phyloP scores from a whole-genome alignment of 805 yeast species.

The Kregervanrija delftensis region DNA sequence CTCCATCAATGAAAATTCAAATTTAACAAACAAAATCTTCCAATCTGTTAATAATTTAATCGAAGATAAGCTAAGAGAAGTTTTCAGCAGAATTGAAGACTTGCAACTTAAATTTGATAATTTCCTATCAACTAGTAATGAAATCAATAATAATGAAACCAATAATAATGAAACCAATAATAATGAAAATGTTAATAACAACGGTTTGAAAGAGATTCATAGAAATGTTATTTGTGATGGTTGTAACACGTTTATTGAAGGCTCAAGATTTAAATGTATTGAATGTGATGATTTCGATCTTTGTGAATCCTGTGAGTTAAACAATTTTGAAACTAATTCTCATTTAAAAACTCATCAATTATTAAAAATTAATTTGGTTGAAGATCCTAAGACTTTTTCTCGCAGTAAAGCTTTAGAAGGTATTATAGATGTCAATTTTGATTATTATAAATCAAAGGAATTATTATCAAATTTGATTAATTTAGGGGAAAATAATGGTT shows the following conservation, averaged over 20 bases:
- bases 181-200: not conserved
- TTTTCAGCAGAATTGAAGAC: not conserved
- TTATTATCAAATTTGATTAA: constrained; percentile 4
- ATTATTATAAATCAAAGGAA: not conserved
- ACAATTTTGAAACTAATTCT: constrained; percentile 7
- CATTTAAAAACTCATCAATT: constrained; percentile 23
- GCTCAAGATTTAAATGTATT: constrained; percentile 43
- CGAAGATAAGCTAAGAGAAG: constrained; percentile 1
- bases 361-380: constrained; percentile 18
- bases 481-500: constrained; percentile 5
- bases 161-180: not conserved
- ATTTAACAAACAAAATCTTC: not conserved
- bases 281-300: constrained; percentile 49
- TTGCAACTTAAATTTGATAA: constrained; percentile 3
- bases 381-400: constrained; percentile 8
- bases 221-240: constrained; percentile 25
- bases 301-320: constrained; percentile 36
- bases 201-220: constrained; percentile 10
- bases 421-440: not conserved
- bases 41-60: not conserved
- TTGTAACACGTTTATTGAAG: constrained; percentile 25
- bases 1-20: not conserved
- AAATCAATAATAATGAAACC: constrained; percentile 1
- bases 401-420: not conserved
- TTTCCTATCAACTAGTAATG: not conserved